Base-by-base conservation (phyloP, 441 rosid genomes). In the Jatropha multifida region DNA sequence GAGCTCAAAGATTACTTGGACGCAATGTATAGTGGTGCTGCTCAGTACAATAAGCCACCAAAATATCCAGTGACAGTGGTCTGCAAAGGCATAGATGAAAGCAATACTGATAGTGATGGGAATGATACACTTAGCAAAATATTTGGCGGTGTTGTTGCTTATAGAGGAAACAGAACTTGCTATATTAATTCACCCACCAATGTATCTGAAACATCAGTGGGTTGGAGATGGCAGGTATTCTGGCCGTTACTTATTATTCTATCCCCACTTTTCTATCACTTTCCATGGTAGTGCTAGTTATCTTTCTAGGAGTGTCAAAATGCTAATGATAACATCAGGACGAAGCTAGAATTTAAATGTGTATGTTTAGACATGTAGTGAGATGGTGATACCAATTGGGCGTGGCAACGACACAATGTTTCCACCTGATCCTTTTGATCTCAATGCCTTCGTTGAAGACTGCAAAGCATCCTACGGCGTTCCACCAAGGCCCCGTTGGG, bases 401-500 rank as follows among this genome's bases (percentile, higher is more conserved):
- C 67, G 67, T 64, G 89, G 82, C 68, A 85, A 84, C 18, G 85
- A 85, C 32, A 80, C 89, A n/a, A 89, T 93, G 95, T 88, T 88
- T 66, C 92, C 81, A 63, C 71, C 87, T 0, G n/a, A 69, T 7
- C 89, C 94, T 5, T 90, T 87, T 75, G 75, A 90, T 73, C 79
- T 90, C 54, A 78, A 70, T 7, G 52, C 15, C 54, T 87, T 71
- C 77, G 54, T 59, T 0, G 49, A 75, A 0, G 48, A 55, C 0
- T 93, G 97, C 86, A 49, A 81, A 44, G 23, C 64, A 54, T 5
- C 4, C 10, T 91, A 78, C 37, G 92, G 93, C 9, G 92, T 93
- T 71, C 58, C 77, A 55, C 95, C 98, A 65, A 81, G 85, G 42
- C 94, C 92, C 67, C 92, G 89, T 46, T 93, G 98, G 98, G 77